phyloP scores from a whole-genome alignment of 1,139 yeast genomes.

The Entelexis paramagnoliae region DNA sequence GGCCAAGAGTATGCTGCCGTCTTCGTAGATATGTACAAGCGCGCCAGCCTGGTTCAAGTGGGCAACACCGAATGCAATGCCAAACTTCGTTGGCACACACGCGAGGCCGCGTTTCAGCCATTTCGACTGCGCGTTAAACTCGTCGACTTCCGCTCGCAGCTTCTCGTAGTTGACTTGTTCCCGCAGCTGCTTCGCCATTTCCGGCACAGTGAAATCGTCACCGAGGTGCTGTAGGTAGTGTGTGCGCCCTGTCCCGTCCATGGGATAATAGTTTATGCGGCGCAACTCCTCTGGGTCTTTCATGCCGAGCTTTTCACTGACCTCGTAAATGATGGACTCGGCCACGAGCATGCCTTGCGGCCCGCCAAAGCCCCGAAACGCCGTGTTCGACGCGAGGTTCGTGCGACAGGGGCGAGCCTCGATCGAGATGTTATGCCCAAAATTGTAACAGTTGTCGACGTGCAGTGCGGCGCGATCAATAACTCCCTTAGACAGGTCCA shows the following conservation, averaged over 20 bases:
- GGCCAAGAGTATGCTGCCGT: constrained; percentile 37
- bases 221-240: constrained; percentile 36
- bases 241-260: constrained; percentile 30
- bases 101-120: constrained; percentile 41
- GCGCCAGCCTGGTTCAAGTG: constrained; percentile 42
- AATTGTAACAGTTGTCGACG: constrained; percentile 36
- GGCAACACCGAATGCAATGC: constrained; percentile 39
- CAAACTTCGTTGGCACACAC: constrained; percentile 39
- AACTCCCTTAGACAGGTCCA: constrained; percentile 40
- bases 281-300: constrained; percentile 34
- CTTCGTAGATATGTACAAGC: constrained; percentile 38
- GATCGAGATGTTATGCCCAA: constrained; percentile 34
- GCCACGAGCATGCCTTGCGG: constrained; percentile 41
- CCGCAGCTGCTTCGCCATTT: constrained; percentile 32
- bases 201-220: constrained; percentile 35
- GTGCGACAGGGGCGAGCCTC: constrained; percentile 37
- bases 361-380: constrained; percentile 42
- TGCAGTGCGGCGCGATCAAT: constrained; percentile 39
- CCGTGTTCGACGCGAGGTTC: constrained; percentile 40
- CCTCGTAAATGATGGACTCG: constrained; percentile 35
- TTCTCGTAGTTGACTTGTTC: constrained; percentile 32
- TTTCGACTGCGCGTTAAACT: constrained; percentile 33
- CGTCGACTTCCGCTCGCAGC: constrained; percentile 33
- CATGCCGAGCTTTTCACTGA: constrained; percentile 34
- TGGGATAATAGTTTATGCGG: constrained; percentile 32